phyloP scores from a whole-genome alignment of 225 moss, liverwort and hornwort genomes.

The Sphagnum tenellum region DNA sequence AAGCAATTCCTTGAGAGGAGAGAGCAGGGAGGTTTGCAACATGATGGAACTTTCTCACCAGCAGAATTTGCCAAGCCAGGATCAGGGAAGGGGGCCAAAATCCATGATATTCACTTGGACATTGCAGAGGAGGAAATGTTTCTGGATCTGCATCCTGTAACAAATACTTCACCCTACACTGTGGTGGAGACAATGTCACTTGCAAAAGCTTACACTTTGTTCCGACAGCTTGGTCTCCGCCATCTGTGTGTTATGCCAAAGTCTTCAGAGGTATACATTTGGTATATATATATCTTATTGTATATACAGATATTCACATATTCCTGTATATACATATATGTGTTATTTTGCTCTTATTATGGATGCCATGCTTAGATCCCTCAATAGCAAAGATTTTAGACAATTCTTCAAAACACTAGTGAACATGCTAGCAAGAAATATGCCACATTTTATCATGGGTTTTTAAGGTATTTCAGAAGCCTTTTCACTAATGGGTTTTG shows the following conservation, averaged over 20 bases:
- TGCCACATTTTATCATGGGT: no score
- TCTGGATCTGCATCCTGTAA: constrained; percentile 32
- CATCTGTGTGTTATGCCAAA: constrained; percentile 38
- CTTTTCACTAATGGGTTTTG: no score
- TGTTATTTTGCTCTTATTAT: no score
- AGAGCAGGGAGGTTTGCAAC: background rate
- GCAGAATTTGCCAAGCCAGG: constrained; percentile 35
- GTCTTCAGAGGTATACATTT: background rate
- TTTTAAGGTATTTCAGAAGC: no score
- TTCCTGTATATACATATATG: no score
- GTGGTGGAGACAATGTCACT: constrained; percentile 46
- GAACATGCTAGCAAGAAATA: no score
- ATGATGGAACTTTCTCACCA: constrained; percentile 7
- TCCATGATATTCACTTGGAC: constrained; percentile 12
- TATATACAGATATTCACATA: no score
- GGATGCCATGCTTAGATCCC: no score
- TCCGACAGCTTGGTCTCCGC: constrained; percentile 44
- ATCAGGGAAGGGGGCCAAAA: constrained; percentile 10
- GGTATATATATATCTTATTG: background rate
- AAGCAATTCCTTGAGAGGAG: constrained; percentile 12
- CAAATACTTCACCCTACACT: constrained; percentile 45
- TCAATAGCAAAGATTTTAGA: no score
- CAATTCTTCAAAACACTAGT: no score
- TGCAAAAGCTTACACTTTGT: constrained; percentile 42
- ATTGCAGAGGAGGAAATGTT: constrained; percentile 25